These are phyloP conservation scores for Ceratocystis colombiana DNA, from an alignment of 2,329 filamentous ascomycete species.

Conservation along the genomic window DNA sequence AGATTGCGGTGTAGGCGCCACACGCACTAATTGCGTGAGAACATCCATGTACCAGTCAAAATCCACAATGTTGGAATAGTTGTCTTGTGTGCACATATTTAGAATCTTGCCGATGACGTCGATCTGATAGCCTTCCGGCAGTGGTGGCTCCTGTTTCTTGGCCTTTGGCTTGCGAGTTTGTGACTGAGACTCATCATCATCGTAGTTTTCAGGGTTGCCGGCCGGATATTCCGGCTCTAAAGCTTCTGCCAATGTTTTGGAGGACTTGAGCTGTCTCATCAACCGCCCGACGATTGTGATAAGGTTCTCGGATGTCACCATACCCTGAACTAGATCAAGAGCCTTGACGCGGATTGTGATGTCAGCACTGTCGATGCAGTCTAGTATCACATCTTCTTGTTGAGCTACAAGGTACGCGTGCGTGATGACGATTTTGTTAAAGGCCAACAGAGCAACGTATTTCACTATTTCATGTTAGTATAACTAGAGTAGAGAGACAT, in stretches of 20 bases:
- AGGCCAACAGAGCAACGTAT: conserved; percentile 90
- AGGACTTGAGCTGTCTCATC: conserved; percentile 71
- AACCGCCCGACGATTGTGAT: conserved; percentile 74
- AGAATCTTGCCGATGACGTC: conserved; percentile 76
- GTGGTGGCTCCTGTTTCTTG: conserved; percentile 37
- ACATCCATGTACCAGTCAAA: conserved; percentile 98
- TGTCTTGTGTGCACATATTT: conserved; percentile 80
- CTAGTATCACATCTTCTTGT: conserved; percentile 91
- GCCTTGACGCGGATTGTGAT: conserved; percentile 93
- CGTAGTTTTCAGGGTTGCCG: conserved; percentile 14
- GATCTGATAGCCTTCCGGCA: conserved; percentile 77
- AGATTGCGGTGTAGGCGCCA: conserved; percentile 46
- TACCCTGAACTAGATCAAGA: conserved; percentile 80
- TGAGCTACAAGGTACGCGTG: conserved; percentile 81
- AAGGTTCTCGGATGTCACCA: conserved; percentile 83
- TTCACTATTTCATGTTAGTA: conserved; percentile 53
- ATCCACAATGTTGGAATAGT: conserved; percentile 74
- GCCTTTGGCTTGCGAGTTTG: conserved; percentile 10
- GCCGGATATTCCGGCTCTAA: conserved; percentile 4
- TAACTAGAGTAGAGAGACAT: neutral
- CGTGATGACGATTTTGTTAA: conserved; percentile 85
- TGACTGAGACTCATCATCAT: conserved; percentile 19
- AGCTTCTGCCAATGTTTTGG: conserved; percentile 29
- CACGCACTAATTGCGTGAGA: conserved; percentile 70
- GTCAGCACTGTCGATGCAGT: conserved; percentile 90